A percentile compares a stretch with the other conserved stretches of the same genome.
Conservation (phyloP, 192 early-diverging fungal genomes). For the Coemansia sp. region DNA sequence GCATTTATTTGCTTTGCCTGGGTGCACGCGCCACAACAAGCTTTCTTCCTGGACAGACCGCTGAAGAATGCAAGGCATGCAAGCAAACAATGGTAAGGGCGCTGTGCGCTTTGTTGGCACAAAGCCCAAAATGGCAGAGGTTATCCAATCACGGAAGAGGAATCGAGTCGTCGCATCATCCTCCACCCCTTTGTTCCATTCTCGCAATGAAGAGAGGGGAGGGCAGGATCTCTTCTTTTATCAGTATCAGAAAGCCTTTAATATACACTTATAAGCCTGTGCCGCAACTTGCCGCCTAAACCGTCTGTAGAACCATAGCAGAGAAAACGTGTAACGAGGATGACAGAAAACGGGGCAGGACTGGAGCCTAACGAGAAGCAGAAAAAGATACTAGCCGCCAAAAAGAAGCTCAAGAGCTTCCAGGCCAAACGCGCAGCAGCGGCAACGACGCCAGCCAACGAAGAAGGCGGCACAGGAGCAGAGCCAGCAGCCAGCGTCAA, state of each 20-base stretch:
- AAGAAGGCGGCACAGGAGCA: constrained; percentile 1
- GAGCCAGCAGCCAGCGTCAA: constrained; percentile 2
- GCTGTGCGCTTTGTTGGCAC: too few relatives aligned
- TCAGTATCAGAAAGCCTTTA: too few relatives aligned
- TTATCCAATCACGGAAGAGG: background rate
- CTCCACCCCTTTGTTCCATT: too few relatives aligned
- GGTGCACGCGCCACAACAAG: too few relatives aligned
- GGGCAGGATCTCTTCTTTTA: too few relatives aligned
- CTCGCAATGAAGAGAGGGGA: too few relatives aligned
- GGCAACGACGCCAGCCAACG: background rate
- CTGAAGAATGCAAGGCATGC: too few relatives aligned
- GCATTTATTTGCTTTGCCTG: too few relatives aligned
- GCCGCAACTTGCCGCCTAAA: background rate
- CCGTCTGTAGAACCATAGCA: background rate
- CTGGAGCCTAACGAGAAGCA: constrained; percentile 46
- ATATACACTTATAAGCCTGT: background rate
- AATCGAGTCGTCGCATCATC: too few relatives aligned
- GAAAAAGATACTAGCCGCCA: constrained; percentile 49
- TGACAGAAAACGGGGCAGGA: constrained; percentile 12
- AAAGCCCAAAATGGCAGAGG: background rate
- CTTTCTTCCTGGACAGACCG: too few relatives aligned
- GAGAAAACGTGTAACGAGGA: background rate
- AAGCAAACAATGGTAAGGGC: too few relatives aligned
- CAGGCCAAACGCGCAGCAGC: constrained; percentile 47
- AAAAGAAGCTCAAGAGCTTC: constrained; percentile 52